Evolutionary conservation across 352 stramenopile genomes (phyloP), one percentile per base, ranked within the genome.

Genomic region (Pythium rishiriense): DNA sequence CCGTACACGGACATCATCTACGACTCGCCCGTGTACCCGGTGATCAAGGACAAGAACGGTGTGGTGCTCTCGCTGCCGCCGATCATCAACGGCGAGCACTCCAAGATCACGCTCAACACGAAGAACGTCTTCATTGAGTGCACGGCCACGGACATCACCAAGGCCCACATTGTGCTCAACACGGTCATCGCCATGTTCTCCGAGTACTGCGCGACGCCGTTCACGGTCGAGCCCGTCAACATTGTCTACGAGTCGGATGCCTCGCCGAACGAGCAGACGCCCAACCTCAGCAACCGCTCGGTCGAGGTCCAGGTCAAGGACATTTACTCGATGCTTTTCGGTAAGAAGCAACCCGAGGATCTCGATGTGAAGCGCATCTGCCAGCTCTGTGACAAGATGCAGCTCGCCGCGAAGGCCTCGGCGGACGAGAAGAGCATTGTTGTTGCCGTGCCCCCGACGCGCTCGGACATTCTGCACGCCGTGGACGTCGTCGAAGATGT

Each of bases 101-200:
- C 90, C 48, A 94, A 97, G 80, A 99, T 99, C 78, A 97, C 91
- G 62, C 73, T 99, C 24, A 57, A 94, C 43, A 99, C 98, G 17
- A 98, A 96, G 69, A 99, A 99, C 76, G 97, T 99, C 26, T 98
- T 99, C 66, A 99, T 99, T 61, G 98, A 99, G 76, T 99, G 97
- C 81, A 99, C 98, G 54, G 98, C 95, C 17, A 99, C 98, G 29
- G 98, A 99, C 78, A 86, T 99, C 57, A 99, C 97, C 58, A 99
- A 99, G 87, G 97, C 94, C 35, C 99, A 99, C 74, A 96, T 99
- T 66, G 98, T 99, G 43, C 85, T 99, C 29, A 99, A 99, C 83
- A 99, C 97, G 42, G 89, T 99, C 53, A 96, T 99, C 45, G 92
- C 97, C 51, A 99, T 99, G 97, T 99, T 99, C 76, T 98, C 93